Percentiles rank a stretch among this genome's conserved stretches.
These are phyloP conservation scores for Monosporascus sp. DNA, from an alignment of 2,329 filamentous ascomycete genomes.

Conservation along the genomic window DNA sequence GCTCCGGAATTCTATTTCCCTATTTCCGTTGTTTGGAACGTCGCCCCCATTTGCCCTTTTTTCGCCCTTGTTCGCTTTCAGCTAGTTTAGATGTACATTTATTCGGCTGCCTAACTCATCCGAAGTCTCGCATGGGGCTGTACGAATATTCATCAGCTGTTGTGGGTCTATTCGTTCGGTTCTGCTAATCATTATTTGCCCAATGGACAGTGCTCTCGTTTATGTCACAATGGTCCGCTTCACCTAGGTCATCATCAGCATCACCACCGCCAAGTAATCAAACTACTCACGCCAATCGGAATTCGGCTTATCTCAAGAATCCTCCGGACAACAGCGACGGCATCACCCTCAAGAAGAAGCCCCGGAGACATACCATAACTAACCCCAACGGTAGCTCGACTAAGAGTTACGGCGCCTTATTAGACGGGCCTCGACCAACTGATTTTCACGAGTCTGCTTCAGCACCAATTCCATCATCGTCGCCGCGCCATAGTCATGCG, in stretches of 20 bases:
- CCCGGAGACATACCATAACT: not conserved
- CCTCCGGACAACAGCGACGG: not conserved
- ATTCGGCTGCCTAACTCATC: too few relatives aligned
- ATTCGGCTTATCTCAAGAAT: not conserved
- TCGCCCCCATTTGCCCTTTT: too few relatives aligned
- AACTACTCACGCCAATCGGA: constrained; percentile 13
- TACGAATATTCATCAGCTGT: too few relatives aligned
- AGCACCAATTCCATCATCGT: constrained; percentile 20
- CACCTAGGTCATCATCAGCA: constrained; percentile 27
- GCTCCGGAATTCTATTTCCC: too few relatives aligned
- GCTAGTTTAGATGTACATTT: too few relatives aligned
- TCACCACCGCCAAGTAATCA: constrained; percentile 31
- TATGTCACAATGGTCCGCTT: constrained; percentile 72
- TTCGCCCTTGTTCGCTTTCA: too few relatives aligned
- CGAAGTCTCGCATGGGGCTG: too few relatives aligned
- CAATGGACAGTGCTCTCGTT: constrained; percentile 70
- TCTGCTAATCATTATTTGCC: constrained; percentile 27
- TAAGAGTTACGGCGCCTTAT: not conserved
- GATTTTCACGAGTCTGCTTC: constrained; percentile 13
- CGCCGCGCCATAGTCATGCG: constrained; percentile 27
- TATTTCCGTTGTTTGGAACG: too few relatives aligned
- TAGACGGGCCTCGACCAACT: not conserved
- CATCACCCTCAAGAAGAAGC: too few relatives aligned
- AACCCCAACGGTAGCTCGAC: not conserved
- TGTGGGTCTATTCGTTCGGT: constrained; percentile 10